A percentile compares a stretch with the other conserved stretches of the same genome.
Conservation (phyloP, 2,329 filamentous ascomycete genomes). For the Chrysosporium keratinophilum region DNA sequence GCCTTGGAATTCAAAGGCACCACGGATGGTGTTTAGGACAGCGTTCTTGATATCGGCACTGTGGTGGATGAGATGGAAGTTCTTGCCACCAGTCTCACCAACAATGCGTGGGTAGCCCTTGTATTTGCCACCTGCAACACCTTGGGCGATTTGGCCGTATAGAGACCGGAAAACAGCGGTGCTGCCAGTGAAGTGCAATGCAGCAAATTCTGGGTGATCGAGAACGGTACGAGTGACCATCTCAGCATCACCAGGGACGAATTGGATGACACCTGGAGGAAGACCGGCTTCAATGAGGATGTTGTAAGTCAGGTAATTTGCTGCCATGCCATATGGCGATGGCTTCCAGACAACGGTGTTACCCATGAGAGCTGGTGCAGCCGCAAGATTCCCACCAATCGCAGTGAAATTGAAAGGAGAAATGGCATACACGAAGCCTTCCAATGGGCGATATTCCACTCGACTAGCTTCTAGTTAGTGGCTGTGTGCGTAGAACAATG, state of each 20-base stretch:
- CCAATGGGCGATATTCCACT: conserved; percentile 76
- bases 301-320: conserved; percentile 81
- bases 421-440: conserved; percentile 91
- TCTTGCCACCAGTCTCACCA: conserved; percentile 86
- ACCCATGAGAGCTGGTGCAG: conserved; percentile 74
- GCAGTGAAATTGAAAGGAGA: conserved; percentile 97
- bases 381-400: conserved; percentile 77
- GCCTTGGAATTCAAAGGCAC: conserved; percentile 82
- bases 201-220: conserved; percentile 67
- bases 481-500: neutral
- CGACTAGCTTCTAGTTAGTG: conserved; percentile 38
- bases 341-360: conserved; percentile 98
- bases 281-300: conserved; percentile 87
- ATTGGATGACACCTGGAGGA: conserved; percentile 82
- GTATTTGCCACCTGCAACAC: conserved; percentile 73
- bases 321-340: conserved; percentile 78
- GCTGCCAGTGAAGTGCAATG: conserved; percentile 91
- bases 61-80: conserved; percentile 75
- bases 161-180: conserved; percentile 82
- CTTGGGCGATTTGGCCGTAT: conserved; percentile 74
- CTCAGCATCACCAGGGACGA: conserved; percentile 77
- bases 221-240: conserved; percentile 71
- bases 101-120: conserved; percentile 78
- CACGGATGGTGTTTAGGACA: conserved; percentile 69
- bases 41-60: conserved; percentile 70